These are phyloP conservation scores for Saururus chinensis DNA, from an alignment of 164 flowering plant genomes.

Conservation along the genomic window DNA sequence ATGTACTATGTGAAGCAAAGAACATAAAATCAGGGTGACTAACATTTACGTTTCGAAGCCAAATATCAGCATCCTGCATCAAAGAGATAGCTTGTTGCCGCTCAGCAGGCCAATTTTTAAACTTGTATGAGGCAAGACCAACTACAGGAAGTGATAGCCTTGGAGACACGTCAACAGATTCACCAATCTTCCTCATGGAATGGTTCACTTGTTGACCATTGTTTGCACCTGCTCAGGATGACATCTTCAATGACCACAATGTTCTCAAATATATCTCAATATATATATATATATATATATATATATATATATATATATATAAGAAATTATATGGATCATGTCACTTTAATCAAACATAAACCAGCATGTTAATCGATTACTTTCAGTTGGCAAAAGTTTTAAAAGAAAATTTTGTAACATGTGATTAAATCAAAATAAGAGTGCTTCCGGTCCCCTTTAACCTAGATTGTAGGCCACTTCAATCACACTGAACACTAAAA, in stretches of 20 bases:
- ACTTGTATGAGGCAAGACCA: conserved; percentile 76
- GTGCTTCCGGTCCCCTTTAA: not conserved
- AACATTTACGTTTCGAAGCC: conserved; percentile 45
- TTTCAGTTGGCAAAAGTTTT: too few species aligned
- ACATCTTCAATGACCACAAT: conserved; percentile 1
- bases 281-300: too few species aligned
- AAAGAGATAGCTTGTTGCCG: conserved; percentile 33
- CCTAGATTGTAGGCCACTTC: not conserved
- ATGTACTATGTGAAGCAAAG: conserved; percentile 37
- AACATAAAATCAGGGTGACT: conserved; percentile 52
- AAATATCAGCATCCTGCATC: conserved; percentile 44
- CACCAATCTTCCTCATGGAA: conserved; percentile 15
- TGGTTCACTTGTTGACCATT: conserved; percentile 11
- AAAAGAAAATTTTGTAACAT: too few species aligned
- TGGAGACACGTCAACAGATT: conserved; percentile 15
- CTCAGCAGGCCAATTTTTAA: conserved; percentile 32
- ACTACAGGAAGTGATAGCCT: conserved; percentile 49
- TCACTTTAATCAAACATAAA: too few species aligned
- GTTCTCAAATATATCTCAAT: not conserved
- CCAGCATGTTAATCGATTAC: too few species aligned
- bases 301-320: too few species aligned
- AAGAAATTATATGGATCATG: too few species aligned
- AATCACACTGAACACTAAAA: not conserved
- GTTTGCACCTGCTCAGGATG: conserved; percentile 12
- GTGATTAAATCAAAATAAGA: too few species aligned